Evolutionary conservation across 352 stramenopile genomes (phyloP).

Genomic region (Pilasporangium apinafurcum): DNA sequence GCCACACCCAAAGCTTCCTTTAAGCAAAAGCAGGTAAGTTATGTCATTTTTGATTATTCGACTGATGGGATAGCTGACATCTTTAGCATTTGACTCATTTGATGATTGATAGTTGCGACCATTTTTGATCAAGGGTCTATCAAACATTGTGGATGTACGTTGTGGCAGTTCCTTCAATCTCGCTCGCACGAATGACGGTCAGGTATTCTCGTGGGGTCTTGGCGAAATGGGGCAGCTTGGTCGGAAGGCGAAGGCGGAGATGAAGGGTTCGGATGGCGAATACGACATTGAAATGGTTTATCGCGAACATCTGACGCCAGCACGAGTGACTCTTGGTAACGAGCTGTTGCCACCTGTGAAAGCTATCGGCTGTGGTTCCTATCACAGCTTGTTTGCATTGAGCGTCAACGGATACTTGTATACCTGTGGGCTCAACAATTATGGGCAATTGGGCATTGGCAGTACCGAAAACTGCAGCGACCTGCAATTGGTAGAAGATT

Average conservation of each 20-base stretch:
- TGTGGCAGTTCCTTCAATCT: constrained; percentile 84
- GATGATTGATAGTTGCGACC: constrained; percentile 34
- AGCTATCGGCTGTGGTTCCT: constrained; percentile 84
- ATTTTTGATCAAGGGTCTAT: constrained; percentile 49
- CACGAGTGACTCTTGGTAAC: constrained; percentile 51
- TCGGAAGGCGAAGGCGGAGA: constrained; percentile 47
- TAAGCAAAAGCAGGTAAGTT: constrained; percentile 82
- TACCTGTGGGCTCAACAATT: constrained; percentile 93
- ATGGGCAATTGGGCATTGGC: constrained; percentile 95
- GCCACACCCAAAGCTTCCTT: constrained; percentile 57
- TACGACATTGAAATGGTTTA: constrained; percentile 79
- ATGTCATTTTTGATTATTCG: no score
- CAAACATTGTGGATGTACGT: constrained; percentile 72
- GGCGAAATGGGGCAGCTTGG: constrained; percentile 87
- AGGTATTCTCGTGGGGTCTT: constrained; percentile 90
- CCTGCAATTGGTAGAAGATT: constrained; percentile 69
- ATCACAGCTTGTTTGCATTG: constrained; percentile 76
- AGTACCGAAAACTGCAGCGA: constrained; percentile 66
- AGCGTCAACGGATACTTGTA: constrained; percentile 82
- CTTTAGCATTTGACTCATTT: no score
- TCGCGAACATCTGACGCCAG: constrained; percentile 73
- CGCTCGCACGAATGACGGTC: constrained; percentile 78
- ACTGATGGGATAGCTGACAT: no score
- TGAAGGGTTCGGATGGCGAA: constrained; percentile 59
- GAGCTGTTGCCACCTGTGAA: constrained; percentile 54